Conservation (phyloP, 1,139 yeast genomes). For the Suhomyces guaymorum region DNA sequence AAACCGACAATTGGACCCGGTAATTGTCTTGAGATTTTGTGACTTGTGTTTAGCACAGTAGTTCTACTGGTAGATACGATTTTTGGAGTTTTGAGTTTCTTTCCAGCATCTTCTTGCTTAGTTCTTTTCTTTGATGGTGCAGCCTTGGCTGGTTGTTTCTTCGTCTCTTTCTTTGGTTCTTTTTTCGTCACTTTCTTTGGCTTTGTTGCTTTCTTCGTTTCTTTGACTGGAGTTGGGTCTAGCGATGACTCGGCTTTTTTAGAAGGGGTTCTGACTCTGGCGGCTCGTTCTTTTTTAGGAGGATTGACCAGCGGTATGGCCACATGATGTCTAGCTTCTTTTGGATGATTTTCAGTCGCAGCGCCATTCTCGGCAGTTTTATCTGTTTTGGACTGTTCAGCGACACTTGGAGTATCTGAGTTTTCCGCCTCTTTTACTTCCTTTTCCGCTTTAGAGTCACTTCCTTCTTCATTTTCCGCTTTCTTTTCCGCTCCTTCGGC, state of each 20-base stretch:
- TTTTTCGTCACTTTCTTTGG: constrained; percentile 1
- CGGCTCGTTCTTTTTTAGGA: constrained; percentile 3
- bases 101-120: constrained; percentile 8
- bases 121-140: constrained; percentile 1
- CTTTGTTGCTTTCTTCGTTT: constrained; percentile 2
- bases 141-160: constrained; percentile 1
- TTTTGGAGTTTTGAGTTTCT: constrained; percentile 9
- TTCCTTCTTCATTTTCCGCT: too few species aligned
- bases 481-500: too few species aligned
- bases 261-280: constrained; percentile 5
- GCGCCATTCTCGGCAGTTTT: too few species aligned
- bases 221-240: constrained; percentile 1
- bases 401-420: too few species aligned
- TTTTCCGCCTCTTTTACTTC: too few species aligned
- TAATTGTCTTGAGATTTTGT: constrained; percentile 35
- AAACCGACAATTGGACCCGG: constrained; percentile 46
- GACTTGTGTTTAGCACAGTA: constrained; percentile 31
- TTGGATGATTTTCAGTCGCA: too few species aligned
- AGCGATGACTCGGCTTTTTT: constrained; percentile 2
- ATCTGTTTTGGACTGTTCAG: too few species aligned
- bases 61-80: constrained; percentile 28
- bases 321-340: neutral
- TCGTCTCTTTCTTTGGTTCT: constrained; percentile 1
- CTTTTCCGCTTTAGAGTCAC: too few species aligned
- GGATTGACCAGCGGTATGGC: neutral